A percentile compares a stretch with the other conserved stretches of the same genome.
Evolutionary conservation across 768 basidiomycete species (phyloP).

Genomic region (Tricholoma furcatifolium): DNA sequence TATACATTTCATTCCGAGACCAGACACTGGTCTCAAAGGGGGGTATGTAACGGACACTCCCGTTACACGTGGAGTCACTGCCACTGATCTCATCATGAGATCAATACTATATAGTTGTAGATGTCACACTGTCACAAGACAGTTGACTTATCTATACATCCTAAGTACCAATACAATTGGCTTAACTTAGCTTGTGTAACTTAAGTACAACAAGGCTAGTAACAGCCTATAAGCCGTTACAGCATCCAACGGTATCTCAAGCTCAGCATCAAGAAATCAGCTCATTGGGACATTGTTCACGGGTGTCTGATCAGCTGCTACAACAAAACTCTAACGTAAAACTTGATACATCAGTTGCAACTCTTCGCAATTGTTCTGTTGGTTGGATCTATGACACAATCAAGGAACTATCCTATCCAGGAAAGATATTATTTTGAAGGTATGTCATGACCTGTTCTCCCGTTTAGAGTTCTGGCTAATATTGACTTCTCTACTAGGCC

Average conservation of each 20-base stretch:
- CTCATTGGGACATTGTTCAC: not conserved
- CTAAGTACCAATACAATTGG: too few species aligned
- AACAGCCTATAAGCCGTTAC: too few species aligned
- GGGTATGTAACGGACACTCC: too few species aligned
- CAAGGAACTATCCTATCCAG: not conserved
- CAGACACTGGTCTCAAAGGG: too few species aligned
- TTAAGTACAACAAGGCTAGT: too few species aligned
- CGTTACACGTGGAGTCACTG: too few species aligned
- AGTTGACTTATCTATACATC: too few species aligned
- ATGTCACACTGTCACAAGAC: too few species aligned
- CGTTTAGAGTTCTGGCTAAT: not conserved
- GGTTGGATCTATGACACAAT: not conserved
- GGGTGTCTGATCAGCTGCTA: not conserved
- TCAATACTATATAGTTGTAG: too few species aligned
- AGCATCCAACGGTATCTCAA: not conserved
- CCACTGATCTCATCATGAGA: too few species aligned
- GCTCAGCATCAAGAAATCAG: constrained; percentile 1
- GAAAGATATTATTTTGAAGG: not conserved
- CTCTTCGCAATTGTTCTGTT: not conserved
- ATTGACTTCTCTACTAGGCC: not conserved
- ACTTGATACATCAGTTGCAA: not conserved
- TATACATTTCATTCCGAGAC: too few species aligned
- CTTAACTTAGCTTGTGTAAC: too few species aligned
- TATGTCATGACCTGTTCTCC: not conserved
- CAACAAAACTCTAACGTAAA: not conserved